These are phyloP conservation scores for Mallotus nudiflorus DNA, from an alignment of 345 rosid genomes.

Conservation along the genomic window DNA sequence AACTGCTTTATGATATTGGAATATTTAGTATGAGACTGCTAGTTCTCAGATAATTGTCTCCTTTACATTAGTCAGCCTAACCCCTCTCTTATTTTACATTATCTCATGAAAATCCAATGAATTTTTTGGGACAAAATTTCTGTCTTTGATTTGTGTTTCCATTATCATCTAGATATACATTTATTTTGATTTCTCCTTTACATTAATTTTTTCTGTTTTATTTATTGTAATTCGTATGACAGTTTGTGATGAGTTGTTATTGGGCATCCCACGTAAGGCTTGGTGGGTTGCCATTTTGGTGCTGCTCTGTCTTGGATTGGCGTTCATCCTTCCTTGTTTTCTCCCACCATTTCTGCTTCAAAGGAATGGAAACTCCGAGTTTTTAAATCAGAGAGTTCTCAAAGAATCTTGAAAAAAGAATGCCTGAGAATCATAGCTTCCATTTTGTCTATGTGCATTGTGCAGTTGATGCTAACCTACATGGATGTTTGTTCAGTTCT, in stretches of 20 bases:
- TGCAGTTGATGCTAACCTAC: background rate
- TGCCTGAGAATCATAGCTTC: background rate
- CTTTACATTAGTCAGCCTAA: background rate
- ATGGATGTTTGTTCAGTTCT: background rate
- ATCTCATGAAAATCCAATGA: background rate
- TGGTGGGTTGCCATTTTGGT: conserved; percentile 65
- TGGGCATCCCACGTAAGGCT: conserved; percentile 71
- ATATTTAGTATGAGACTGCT: background rate
- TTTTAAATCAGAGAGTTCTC: conserved; percentile 14
- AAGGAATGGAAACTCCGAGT: conserved; percentile 22
- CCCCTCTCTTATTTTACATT: background rate
- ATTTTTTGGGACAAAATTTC: background rate
- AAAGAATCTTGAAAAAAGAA: conserved; percentile 45
- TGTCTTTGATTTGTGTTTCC: background rate
- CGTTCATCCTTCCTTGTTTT: conserved; percentile 54
- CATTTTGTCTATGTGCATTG: background rate
- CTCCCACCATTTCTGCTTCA: conserved; percentile 51
- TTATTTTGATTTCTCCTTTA: background rate
- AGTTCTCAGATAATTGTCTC: background rate
- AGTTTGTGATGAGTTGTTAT: conserved; percentile 75
- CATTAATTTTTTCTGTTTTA: background rate
- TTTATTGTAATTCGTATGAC: conserved; percentile 24
- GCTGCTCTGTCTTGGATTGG: conserved; percentile 54
- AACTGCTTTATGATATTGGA: background rate
- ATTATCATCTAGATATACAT: background rate